Percentiles rank a stretch among this genome's conserved stretches.
phyloP scores from a whole-genome alignment of 1,284 basidiomycete genomes.

The Apiotrichum porosum region DNA sequence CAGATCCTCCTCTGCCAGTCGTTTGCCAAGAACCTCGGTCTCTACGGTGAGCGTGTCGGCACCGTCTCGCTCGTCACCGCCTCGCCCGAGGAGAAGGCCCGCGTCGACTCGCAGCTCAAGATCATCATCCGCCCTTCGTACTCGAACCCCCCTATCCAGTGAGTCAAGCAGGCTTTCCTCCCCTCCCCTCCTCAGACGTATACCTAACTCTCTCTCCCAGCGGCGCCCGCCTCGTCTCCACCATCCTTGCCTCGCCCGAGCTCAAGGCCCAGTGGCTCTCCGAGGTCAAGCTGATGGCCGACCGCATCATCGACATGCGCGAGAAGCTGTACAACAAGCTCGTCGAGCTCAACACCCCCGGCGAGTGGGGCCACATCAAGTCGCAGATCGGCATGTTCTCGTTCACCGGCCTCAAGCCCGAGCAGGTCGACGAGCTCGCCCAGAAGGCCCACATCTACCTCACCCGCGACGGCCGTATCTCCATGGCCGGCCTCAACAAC shows the following conservation, averaged over 20 bases:
- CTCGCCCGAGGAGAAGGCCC: conserved; percentile 75
- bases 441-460: conserved; percentile 90
- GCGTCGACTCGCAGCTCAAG: conserved; percentile 89
- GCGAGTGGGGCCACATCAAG: conserved; percentile 94
- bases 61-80: conserved; percentile 78
- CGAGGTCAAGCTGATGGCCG: conserved; percentile 92
- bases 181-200: too few species aligned
- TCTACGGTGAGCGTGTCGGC: conserved; percentile 95
- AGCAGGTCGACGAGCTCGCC: conserved; percentile 80
- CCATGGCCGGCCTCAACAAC: conserved; percentile 91
- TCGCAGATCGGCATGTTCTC: conserved; percentile 76
- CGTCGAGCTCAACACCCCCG: conserved; percentile 81
- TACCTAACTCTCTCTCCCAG: too few species aligned
- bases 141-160: conserved; percentile 94
- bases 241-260: conserved; percentile 69
- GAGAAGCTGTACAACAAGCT: conserved; percentile 74
- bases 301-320: conserved; percentile 94
- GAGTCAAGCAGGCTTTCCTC: too few species aligned
- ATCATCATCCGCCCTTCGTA: conserved; percentile 96
- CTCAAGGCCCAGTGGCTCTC: conserved; percentile 80
- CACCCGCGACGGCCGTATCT: conserved; percentile 69
- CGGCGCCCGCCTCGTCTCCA: conserved; percentile 83
- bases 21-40: conserved; percentile 98
- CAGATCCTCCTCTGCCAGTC: conserved; percentile 83
- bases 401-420: conserved; percentile 73